These are phyloP conservation scores for Neurospora cerealis DNA, from an alignment of 495 filamentous ascomycete species.

Conservation along the genomic window DNA sequence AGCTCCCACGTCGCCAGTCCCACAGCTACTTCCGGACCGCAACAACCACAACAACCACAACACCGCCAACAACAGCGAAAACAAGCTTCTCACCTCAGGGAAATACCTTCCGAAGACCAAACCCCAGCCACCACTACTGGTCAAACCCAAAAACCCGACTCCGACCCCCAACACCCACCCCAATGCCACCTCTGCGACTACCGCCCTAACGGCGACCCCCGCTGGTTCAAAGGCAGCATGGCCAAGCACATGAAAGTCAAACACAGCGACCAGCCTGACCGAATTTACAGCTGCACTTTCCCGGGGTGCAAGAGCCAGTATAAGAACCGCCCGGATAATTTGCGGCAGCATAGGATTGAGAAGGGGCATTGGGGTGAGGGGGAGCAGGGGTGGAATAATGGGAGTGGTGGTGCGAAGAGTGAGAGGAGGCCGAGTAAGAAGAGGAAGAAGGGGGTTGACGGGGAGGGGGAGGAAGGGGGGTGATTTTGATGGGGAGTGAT, in stretches of 20 bases:
- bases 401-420: not conserved
- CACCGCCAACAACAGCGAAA: not conserved
- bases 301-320: slow-evolving; percentile 39
- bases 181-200: slow-evolving; percentile 39
- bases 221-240: slow-evolving; percentile 45
- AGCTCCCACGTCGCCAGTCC: slow-evolving; percentile 1
- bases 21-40: not conserved
- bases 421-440: slow-evolving; percentile 31
- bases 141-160: slow-evolving; percentile 22
- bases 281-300: slow-evolving; percentile 37
- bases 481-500: not conserved
- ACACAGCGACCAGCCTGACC: slow-evolving; percentile 32
- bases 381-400: slow-evolving; percentile 13
- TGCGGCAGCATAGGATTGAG: slow-evolving; percentile 40
- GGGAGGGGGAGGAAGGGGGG: not conserved
- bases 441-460: slow-evolving; percentile 23
- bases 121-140: not conserved
- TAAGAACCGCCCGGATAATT: slow-evolving; percentile 40
- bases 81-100: not conserved
- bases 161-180: slow-evolving; percentile 29
- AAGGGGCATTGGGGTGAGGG: slow-evolving; percentile 36
- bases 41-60: slow-evolving; percentile 2
- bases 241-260: slow-evolving; percentile 41
- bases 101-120: not conserved
- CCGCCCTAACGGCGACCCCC: slow-evolving; percentile 40